Evolutionary conservation across 768 basidiomycete species (phyloP).

Genomic region (Rubroboletus pulcherrimus): DNA sequence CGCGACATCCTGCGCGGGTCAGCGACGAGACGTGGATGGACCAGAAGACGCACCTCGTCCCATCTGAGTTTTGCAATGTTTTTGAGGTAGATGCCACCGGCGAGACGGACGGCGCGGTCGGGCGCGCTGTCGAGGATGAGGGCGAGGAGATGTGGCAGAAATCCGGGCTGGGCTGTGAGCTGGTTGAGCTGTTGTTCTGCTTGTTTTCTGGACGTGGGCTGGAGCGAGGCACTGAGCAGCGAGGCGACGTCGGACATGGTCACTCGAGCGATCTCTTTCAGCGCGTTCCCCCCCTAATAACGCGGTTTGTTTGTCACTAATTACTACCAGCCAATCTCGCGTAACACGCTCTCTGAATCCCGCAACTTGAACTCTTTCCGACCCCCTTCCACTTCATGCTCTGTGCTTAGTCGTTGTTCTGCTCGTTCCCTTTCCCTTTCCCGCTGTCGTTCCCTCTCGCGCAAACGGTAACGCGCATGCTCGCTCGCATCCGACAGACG

Average conservation of each 20-base stretch:
- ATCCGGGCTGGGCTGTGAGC: conserved; percentile 70
- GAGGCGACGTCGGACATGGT: conserved; percentile 64
- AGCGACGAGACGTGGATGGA: not conserved
- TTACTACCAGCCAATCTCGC: conserved; percentile 19
- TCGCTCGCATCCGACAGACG: conserved; percentile 26
- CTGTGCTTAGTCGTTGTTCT: not conserved
- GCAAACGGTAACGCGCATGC: conserved; percentile 17
- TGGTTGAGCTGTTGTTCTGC: conserved; percentile 75
- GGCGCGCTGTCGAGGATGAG: conserved; percentile 68
- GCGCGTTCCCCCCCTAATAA: not conserved
- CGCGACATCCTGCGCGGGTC: conserved; percentile 54
- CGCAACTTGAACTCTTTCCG: conserved; percentile 11
- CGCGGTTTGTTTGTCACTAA: conserved; percentile 12
- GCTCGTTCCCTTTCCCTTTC: not conserved
- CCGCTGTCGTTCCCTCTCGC: conserved; percentile 12
- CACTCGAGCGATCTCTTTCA: not conserved
- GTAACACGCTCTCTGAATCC: conserved; percentile 21
- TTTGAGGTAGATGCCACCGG: conserved; percentile 89
- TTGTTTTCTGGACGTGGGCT: conserved; percentile 65
- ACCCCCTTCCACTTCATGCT: not conserved
- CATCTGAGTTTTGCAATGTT: conserved; percentile 85
- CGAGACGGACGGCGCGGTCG: conserved; percentile 70
- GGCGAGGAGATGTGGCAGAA: conserved; percentile 71
- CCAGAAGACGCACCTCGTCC: conserved; percentile 63
- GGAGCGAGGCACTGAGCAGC: conserved; percentile 68